These are phyloP conservation scores for Linum usitatissimum DNA, from an alignment of 345 rosid genomes.

Conservation along the genomic window DNA sequence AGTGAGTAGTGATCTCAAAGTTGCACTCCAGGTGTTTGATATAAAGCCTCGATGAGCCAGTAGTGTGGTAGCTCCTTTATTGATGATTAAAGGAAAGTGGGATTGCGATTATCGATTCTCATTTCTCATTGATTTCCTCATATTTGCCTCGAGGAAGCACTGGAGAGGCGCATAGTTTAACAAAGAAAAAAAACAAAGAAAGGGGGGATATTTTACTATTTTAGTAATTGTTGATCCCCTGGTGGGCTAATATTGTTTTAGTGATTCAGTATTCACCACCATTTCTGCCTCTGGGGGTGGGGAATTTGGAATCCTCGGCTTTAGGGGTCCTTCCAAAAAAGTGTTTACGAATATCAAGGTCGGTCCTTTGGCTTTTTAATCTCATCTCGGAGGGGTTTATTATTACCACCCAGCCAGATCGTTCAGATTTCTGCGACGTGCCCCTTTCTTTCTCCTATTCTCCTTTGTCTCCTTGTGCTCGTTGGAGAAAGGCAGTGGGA, in stretches of 20 bases:
- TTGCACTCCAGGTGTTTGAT: too few relatives aligned
- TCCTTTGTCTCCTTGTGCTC: not conserved
- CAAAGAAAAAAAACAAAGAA: too few relatives aligned
- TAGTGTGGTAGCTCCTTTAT: too few relatives aligned
- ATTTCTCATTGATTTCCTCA: too few relatives aligned
- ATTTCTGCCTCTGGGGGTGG: not conserved
- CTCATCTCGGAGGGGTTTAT: not conserved
- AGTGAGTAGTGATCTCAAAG: too few relatives aligned
- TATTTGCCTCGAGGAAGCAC: too few relatives aligned
- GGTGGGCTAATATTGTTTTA: not conserved
- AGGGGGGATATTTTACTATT: too few relatives aligned
- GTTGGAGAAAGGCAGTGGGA: not conserved
- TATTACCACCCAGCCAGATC: not conserved
- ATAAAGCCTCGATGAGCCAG: too few relatives aligned
- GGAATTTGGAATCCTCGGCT: not conserved
- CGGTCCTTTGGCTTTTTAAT: not conserved
- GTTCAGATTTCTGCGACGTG: not conserved
- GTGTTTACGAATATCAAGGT: constrained; percentile 1
- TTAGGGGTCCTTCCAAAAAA: not conserved
- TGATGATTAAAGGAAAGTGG: too few relatives aligned
- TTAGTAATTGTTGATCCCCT: not conserved
- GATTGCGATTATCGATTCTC: too few relatives aligned
- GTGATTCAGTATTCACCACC: not conserved
- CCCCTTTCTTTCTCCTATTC: not conserved
- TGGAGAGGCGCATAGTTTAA: too few relatives aligned